Evolutionary conservation across 164 flowering plant species (phyloP).

Genomic region (Houttuynia cordata): DNA sequence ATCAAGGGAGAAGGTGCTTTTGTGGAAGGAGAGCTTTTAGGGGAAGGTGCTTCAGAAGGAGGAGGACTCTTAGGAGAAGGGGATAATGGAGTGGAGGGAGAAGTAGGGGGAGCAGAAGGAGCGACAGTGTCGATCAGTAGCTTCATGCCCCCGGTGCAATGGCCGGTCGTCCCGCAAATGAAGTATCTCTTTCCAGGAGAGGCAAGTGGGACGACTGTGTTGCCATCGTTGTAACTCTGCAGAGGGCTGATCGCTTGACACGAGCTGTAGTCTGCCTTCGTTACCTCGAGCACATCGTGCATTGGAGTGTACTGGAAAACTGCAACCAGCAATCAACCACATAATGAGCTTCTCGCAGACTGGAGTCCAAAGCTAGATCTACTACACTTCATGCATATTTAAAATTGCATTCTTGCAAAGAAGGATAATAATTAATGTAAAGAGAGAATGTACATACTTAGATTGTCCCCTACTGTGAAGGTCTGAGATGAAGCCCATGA

Average conservation of each 20-base stretch:
- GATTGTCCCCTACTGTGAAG: slow-evolving; percentile 39
- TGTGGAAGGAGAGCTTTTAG: slow-evolving; percentile 13
- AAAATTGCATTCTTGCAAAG: no score
- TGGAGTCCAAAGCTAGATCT: no score
- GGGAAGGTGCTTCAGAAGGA: slow-evolving; percentile 9
- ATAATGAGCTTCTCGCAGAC: background rate
- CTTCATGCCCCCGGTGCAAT: slow-evolving; percentile 52
- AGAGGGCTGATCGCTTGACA: slow-evolving; percentile 34
- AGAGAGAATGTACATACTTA: no score
- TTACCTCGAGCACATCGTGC: slow-evolving; percentile 49
- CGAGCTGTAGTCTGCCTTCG: slow-evolving; percentile 30
- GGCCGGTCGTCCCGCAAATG: slow-evolving; percentile 50
- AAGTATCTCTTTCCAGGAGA: slow-evolving; percentile 50
- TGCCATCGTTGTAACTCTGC: slow-evolving; percentile 17
- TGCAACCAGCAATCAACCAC: slow-evolving; percentile 13
- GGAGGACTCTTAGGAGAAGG: slow-evolving; percentile 3
- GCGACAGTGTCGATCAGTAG: slow-evolving; percentile 29
- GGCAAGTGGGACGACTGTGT: slow-evolving; percentile 23
- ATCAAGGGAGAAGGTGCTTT: slow-evolving; percentile 5
- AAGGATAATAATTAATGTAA: no score
- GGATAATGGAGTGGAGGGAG: slow-evolving; percentile 7
- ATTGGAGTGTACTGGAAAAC: slow-evolving; percentile 35
- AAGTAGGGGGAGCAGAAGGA: slow-evolving; percentile 4
- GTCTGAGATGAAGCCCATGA: slow-evolving; percentile 34
- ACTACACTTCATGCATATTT: no score